These are phyloP conservation scores for Amanita rimosa DNA, from an alignment of 768 basidiomycete species.

Conservation along the genomic window DNA sequence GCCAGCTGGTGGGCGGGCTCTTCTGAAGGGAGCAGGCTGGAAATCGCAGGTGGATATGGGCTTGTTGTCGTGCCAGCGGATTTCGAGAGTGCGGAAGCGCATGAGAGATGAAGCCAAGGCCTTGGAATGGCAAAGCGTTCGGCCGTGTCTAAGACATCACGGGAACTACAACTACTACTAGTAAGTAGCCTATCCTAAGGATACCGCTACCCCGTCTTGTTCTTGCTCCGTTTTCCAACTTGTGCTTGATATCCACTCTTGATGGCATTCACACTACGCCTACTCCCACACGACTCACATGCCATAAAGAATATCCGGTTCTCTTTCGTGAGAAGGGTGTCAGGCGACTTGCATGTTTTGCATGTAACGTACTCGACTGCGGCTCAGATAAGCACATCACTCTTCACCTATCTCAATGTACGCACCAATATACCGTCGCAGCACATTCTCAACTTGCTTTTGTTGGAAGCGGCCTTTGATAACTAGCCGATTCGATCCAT, in stretches of 20 bases:
- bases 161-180: neutral
- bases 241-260: slow-evolving; percentile 99
- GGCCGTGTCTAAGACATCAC: slow-evolving; percentile 3
- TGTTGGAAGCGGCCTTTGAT: slow-evolving; percentile 98
- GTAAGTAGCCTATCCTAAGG: too few relatives aligned
- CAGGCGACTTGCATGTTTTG: slow-evolving; percentile 98
- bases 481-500: slow-evolving; percentile 83
- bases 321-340: slow-evolving; percentile 93
- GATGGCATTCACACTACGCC: slow-evolving; percentile 90
- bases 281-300: slow-evolving; percentile 83
- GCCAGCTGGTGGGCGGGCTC: slow-evolving; percentile 51
- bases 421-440: slow-evolving; percentile 92
- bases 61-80: slow-evolving; percentile 93
- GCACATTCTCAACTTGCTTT: slow-evolving; percentile 95
- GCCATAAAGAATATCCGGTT: slow-evolving; percentile 99
- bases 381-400: neutral
- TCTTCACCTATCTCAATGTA: slow-evolving; percentile 7
- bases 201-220: slow-evolving; percentile 59
- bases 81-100: slow-evolving; percentile 87
- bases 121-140: too few relatives aligned
- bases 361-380: slow-evolving; percentile 97
- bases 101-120: slow-evolving; percentile 25
- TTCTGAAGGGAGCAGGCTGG: slow-evolving; percentile 75
- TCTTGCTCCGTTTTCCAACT: slow-evolving; percentile 79
- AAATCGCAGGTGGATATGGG: slow-evolving; percentile 97